Conservation (phyloP, 2,329 filamentous ascomycete species). For the Nothophaeocryptopus gaeumannii region DNA sequence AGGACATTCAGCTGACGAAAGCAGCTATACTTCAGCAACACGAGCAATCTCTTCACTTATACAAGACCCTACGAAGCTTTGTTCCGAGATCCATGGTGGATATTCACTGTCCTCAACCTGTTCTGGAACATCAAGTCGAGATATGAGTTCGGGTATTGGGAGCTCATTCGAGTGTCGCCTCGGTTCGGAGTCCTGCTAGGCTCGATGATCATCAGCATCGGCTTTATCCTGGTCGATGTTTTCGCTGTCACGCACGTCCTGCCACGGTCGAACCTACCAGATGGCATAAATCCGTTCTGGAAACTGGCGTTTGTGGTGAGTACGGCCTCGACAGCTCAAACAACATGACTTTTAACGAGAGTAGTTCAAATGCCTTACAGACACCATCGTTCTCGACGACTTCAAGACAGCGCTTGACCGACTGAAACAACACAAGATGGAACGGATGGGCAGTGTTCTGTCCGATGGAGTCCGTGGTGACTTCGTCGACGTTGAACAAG, state of each 20-base stretch:
- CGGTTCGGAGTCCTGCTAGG: slow-evolving; percentile 62
- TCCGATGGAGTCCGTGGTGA: slow-evolving; percentile 29
- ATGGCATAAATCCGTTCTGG: slow-evolving; percentile 66
- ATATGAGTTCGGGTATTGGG: slow-evolving; percentile 56
- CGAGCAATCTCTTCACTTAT: slow-evolving; percentile 48
- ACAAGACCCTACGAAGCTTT: slow-evolving; percentile 61
- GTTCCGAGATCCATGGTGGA: slow-evolving; percentile 67
- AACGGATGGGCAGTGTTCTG: slow-evolving; percentile 29
- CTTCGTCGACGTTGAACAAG: slow-evolving; percentile 27
- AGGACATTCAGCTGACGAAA: slow-evolving; percentile 3
- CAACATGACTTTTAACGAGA: neutral
- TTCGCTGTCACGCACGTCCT: slow-evolving; percentile 53
- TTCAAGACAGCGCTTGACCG: slow-evolving; percentile 60
- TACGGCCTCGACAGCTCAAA: too few relatives aligned
- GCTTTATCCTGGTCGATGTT: slow-evolving; percentile 62
- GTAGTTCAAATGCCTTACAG: slow-evolving; percentile 63
- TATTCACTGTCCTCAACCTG: slow-evolving; percentile 58
- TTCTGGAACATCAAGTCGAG: slow-evolving; percentile 62
- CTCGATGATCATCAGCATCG: slow-evolving; percentile 59
- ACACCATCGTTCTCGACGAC: slow-evolving; percentile 65
- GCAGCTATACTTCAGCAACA: slow-evolving; percentile 52
- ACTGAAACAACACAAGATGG: slow-evolving; percentile 45
- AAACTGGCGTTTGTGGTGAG: slow-evolving; percentile 56
- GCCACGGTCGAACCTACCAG: slow-evolving; percentile 32
- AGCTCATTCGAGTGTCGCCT: slow-evolving; percentile 60